A percentile compares a stretch with the other conserved stretches of the same genome.
Evolutionary conservation across 768 basidiomycete species (phyloP).

Genomic region (Butyriboletus loyo): DNA sequence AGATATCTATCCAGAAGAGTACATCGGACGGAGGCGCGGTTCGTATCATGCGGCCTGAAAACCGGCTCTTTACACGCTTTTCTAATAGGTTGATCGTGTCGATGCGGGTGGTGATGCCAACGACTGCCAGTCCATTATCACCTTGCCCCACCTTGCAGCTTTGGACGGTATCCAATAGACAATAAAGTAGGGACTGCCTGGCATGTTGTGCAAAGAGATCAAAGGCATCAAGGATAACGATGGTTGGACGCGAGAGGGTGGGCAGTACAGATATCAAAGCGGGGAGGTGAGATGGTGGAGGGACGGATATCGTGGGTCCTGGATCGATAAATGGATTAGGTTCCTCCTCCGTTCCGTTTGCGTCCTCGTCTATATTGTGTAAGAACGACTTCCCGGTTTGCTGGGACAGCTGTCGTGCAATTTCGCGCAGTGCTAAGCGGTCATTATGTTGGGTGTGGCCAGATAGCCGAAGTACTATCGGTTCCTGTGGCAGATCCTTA

Average conservation of each 20-base stretch:
- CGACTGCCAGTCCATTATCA: slow-evolving; percentile 72
- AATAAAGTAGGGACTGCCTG: slow-evolving; percentile 91
- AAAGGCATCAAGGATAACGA: slow-evolving; percentile 88
- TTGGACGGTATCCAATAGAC: slow-evolving; percentile 92
- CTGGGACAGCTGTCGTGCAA: slow-evolving; percentile 77
- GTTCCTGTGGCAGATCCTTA: slow-evolving; percentile 40
- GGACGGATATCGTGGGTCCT: slow-evolving; percentile 38
- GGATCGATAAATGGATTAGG: slow-evolving; percentile 51
- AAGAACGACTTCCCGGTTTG: slow-evolving; percentile 69
- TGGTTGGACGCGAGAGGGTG: slow-evolving; percentile 71
- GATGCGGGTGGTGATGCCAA: slow-evolving; percentile 83
- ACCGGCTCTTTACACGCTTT: slow-evolving; percentile 96
- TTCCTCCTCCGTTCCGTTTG: slow-evolving; percentile 37
- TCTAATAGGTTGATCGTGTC: slow-evolving; percentile 89
- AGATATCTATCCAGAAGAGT: slow-evolving; percentile 48
- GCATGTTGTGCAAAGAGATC: slow-evolving; percentile 92
- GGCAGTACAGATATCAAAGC: slow-evolving; percentile 73
- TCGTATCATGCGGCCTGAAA: slow-evolving; percentile 87
- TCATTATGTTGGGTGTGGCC: slow-evolving; percentile 87
- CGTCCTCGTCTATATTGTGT: slow-evolving; percentile 30
- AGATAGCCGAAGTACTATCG: slow-evolving; percentile 78
- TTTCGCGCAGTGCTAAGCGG: slow-evolving; percentile 86
- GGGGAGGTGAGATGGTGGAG: slow-evolving; percentile 69
- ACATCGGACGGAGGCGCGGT: slow-evolving; percentile 58
- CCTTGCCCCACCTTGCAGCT: slow-evolving; percentile 62